phyloP scores from a whole-genome alignment of 352 stramenopile species.

The Globisporangium mamillatum region DNA sequence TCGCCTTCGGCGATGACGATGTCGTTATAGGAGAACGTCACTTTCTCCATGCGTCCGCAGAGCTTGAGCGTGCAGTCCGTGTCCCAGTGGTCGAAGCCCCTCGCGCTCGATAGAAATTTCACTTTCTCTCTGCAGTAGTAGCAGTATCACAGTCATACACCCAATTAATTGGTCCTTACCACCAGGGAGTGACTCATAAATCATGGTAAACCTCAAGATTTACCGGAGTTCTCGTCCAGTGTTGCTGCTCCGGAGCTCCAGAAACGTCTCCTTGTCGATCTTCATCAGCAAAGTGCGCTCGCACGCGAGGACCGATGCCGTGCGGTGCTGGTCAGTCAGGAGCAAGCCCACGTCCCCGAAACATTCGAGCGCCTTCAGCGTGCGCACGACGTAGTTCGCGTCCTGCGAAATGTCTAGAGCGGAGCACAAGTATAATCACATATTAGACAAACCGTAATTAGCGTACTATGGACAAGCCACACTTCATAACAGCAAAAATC shows the following conservation, averaged over 20 bases:
- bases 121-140: slow-evolving; percentile 51
- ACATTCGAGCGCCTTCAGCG: slow-evolving; percentile 61
- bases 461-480: neutral
- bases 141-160: neutral
- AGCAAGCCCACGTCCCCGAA: slow-evolving; percentile 71
- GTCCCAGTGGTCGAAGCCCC: slow-evolving; percentile 61
- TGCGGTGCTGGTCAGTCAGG: slow-evolving; percentile 52
- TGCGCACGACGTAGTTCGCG: slow-evolving; percentile 60
- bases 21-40: slow-evolving; percentile 66
- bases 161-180: neutral
- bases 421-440: neutral
- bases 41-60: slow-evolving; percentile 58
- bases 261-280: slow-evolving; percentile 61
- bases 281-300: slow-evolving; percentile 72
- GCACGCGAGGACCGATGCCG: slow-evolving; percentile 60
- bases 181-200: neutral
- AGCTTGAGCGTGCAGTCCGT: slow-evolving; percentile 54
- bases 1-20: slow-evolving; percentile 52
- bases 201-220: neutral
- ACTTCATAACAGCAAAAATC: neutral
- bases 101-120: slow-evolving; percentile 43
- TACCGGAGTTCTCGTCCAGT: slow-evolving; percentile 54
- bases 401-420: slow-evolving; percentile 24
- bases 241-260: slow-evolving; percentile 56
- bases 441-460: neutral